Base-by-base conservation (phyloP, 176 grass and related monocot genomes). In the Lolium perenne region DNA sequence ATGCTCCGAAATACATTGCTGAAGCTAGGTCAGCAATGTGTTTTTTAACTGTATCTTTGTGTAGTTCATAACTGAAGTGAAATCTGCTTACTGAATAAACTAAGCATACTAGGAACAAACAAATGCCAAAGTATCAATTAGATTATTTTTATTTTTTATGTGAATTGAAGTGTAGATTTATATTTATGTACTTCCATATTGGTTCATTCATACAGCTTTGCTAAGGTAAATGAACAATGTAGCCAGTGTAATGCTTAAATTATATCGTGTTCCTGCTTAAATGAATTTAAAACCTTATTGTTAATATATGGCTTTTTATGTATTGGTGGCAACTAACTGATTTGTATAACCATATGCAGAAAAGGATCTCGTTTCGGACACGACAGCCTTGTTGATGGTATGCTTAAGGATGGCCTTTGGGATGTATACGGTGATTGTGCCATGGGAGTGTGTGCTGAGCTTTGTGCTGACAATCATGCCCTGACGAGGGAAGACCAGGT, bases 361-460 rank as follows among this genome's bases (percentile, higher is more conserved):
- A 97, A 97, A 89, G 95, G 94, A 21, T 97, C 92, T 82, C 87
- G 94, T 50, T 97, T 92, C 57, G 92, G 92, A 65, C 92, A 94
- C 57, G 94, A 97, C 71, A 91, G 88, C 53, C 90, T 94, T 61
- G 88, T 97, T 46, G 95, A 97, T 84, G 92, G 84, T 63, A 94
- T 97, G 95, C 84, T 94, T 41, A 97, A 97, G 74, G 92, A 97
- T 87, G 92, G 95, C 8, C 90, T 94, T 85, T 94, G 94, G 95
- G 94, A 97, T 83, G 95, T 75, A 67, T 94, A 97, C 55, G 68
- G 53, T 89, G 90, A 97, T 63, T 97, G n/a, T 85, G 92, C 83
- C 35, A 94, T 97, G 95, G 95, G 92, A 75, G 92, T 85, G 35
- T 97, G 92, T 46, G 95, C 92, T n/a, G 95, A 97, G 87, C 70